Evolutionary conservation across 2,329 filamentous ascomycete genomes (phyloP).

Genomic region (Trichoderma lentiforme): DNA sequence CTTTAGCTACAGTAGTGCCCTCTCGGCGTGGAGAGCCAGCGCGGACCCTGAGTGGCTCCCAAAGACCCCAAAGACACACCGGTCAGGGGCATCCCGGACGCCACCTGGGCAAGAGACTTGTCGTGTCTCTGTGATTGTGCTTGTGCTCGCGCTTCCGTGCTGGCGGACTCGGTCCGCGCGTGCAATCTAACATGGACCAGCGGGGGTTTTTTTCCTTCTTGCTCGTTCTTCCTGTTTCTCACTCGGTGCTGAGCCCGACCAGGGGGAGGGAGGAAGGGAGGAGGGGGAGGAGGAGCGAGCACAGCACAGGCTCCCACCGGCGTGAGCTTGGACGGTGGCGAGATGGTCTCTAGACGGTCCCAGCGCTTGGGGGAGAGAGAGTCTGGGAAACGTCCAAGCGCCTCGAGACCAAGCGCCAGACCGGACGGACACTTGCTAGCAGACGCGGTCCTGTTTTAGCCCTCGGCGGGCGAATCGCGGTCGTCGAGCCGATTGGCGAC

Average conservation of each 20-base stretch:
- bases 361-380: neutral
- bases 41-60: slow-evolving; percentile 12
- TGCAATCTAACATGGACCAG: neutral
- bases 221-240: neutral
- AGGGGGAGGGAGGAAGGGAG: neutral
- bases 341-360: slow-evolving; percentile 10
- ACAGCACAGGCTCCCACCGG: neutral
- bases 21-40: slow-evolving; percentile 14
- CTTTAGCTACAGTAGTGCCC: neutral
- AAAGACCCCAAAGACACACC: neutral
- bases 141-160: neutral
- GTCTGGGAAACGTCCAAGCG: slow-evolving; percentile 1
- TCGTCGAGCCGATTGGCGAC: slow-evolving; percentile 17
- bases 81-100: slow-evolving; percentile 13
- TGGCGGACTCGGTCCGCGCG: neutral
- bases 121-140: neutral
- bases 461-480: slow-evolving; percentile 9
- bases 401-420: slow-evolving; percentile 7
- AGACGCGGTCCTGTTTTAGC: slow-evolving; percentile 9
- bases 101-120: neutral
- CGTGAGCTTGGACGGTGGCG: neutral
- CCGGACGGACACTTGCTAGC: neutral
- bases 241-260: neutral
- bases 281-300: neutral
- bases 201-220: neutral